phyloP scores from a whole-genome alignment of 768 basidiomycete genomes.

The Astraeus odoratus region DNA sequence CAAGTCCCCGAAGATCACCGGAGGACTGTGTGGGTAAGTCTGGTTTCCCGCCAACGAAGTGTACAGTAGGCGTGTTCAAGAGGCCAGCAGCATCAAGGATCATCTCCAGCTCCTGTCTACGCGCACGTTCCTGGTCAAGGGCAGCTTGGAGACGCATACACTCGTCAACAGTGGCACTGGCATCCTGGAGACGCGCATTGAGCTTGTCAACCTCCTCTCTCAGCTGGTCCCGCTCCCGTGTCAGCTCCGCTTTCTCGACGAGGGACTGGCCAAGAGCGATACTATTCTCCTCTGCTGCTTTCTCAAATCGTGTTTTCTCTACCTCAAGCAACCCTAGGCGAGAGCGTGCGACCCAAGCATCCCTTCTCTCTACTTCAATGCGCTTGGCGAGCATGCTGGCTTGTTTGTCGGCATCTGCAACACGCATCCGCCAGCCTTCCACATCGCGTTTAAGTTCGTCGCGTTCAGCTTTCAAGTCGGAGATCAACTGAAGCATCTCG shows the following conservation, averaged over 20 bases:
- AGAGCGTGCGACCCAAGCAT: constrained; percentile 81
- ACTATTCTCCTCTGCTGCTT: constrained; percentile 34
- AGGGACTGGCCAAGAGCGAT: constrained; percentile 23
- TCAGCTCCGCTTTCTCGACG: constrained; percentile 19
- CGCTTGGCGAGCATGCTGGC: constrained; percentile 56
- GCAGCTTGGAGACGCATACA: constrained; percentile 21
- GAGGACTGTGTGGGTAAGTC: constrained; percentile 17
- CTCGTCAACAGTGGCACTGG: constrained; percentile 17
- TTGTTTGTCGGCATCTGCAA: constrained; percentile 70
- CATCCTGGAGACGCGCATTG: constrained; percentile 25
- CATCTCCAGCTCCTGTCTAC: constrained; percentile 44
- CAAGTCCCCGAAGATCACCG: constrained; percentile 40
- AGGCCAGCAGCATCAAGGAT: constrained; percentile 42
- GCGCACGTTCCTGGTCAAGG: constrained; percentile 35
- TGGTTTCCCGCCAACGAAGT: constrained; percentile 11
- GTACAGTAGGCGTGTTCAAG: constrained; percentile 39
- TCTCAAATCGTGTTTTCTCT: constrained; percentile 55
- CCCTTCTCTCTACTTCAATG: constrained; percentile 72
- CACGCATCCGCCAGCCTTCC: constrained; percentile 77
- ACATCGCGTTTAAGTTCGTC: constrained; percentile 87
- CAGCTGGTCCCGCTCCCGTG: constrained; percentile 23
- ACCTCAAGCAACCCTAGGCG: constrained; percentile 57
- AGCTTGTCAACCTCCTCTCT: constrained; percentile 24
- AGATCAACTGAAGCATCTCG: constrained; percentile 69
- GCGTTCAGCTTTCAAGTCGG: constrained; percentile 80